These are phyloP conservation scores for Mycena amicta DNA, from an alignment of 768 basidiomycete genomes.

Conservation along the genomic window DNA sequence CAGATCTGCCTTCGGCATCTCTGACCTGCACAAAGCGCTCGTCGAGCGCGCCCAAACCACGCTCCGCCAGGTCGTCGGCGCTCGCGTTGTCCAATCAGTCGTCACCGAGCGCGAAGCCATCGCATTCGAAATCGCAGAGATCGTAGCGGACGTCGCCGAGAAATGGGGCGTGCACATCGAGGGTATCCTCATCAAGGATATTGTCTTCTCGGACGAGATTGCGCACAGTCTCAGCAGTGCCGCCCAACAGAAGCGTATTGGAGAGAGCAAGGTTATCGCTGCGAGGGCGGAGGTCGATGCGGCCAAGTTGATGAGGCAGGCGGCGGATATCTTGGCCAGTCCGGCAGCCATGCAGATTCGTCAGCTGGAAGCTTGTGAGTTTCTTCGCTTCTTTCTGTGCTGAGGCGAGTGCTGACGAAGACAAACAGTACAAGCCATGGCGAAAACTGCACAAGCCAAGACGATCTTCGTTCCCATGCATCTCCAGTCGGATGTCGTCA, in stretches of 20 bases:
- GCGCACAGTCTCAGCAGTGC: conserved; percentile 91
- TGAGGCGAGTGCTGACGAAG: not conserved
- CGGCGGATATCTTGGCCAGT: conserved; percentile 90
- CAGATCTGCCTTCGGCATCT: conserved; percentile 92
- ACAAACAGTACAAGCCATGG: conserved; percentile 81
- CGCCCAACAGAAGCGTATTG: conserved; percentile 95
- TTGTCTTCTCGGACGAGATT: conserved; percentile 90
- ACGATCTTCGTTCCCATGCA: conserved; percentile 96
- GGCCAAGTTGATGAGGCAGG: conserved; percentile 94
- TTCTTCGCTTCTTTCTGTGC: not conserved
- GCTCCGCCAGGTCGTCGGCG: conserved; percentile 95
- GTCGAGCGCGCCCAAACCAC: conserved; percentile 91
- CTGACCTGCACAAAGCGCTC: conserved; percentile 83
- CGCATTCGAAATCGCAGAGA: conserved; percentile 95
- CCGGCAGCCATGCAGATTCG: conserved; percentile 98
- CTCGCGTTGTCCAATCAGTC: conserved; percentile 91
- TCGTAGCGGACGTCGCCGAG: conserved; percentile 88
- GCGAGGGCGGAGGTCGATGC: conserved; percentile 95
- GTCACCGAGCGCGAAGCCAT: conserved; percentile 97
- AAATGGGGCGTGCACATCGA: conserved; percentile 98
- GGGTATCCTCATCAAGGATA: conserved; percentile 93
- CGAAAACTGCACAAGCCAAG: conserved; percentile 84
- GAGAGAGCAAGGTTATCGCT: conserved; percentile 95
- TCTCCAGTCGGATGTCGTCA: conserved; percentile 71
- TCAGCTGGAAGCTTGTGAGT: conserved; percentile 83